Evolutionary conservation across 2,329 filamentous ascomycete genomes (phyloP).

Genomic region (Diaporthe helianthi): DNA sequence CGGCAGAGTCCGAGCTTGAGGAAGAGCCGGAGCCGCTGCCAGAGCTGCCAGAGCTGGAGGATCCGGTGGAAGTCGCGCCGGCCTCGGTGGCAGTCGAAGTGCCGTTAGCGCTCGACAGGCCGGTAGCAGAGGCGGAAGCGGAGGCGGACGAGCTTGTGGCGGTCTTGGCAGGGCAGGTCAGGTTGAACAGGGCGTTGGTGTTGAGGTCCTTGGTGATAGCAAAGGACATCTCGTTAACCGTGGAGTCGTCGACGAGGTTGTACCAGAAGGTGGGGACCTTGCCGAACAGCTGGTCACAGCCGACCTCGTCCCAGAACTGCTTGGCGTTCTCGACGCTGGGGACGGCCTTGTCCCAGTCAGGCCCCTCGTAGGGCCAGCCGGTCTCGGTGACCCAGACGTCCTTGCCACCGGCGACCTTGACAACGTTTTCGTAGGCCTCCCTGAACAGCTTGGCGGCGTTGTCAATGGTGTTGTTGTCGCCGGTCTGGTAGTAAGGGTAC

Average conservation of each 20-base stretch:
- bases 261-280: slow-evolving; percentile 77
- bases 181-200: slow-evolving; percentile 66
- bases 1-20: slow-evolving; percentile 31
- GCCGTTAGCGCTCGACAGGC: slow-evolving; percentile 72
- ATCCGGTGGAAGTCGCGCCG: slow-evolving; percentile 77
- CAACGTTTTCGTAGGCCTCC: slow-evolving; percentile 67
- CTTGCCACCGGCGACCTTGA: slow-evolving; percentile 67
- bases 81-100: slow-evolving; percentile 72
- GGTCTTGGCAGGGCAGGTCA: slow-evolving; percentile 58
- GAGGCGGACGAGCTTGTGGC: slow-evolving; percentile 35
- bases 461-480: slow-evolving; percentile 69
- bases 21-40: slow-evolving; percentile 39
- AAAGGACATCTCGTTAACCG: slow-evolving; percentile 71
- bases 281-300: slow-evolving; percentile 70
- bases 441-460: slow-evolving; percentile 73
- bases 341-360: slow-evolving; percentile 65
- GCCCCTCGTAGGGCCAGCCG: slow-evolving; percentile 82
- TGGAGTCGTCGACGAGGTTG: slow-evolving; percentile 72
- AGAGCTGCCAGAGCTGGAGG: slow-evolving; percentile 39
- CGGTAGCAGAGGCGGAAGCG: slow-evolving; percentile 51
- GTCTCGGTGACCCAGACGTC: slow-evolving; percentile 88
- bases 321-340: slow-evolving; percentile 73
- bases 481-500: slow-evolving; percentile 84
- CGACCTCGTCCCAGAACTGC: slow-evolving; percentile 81
- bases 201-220: slow-evolving; percentile 67